Evolutionary conservation across 2,329 filamentous ascomycete genomes (phyloP).

Genomic region (Fusarium avenaceum): DNA sequence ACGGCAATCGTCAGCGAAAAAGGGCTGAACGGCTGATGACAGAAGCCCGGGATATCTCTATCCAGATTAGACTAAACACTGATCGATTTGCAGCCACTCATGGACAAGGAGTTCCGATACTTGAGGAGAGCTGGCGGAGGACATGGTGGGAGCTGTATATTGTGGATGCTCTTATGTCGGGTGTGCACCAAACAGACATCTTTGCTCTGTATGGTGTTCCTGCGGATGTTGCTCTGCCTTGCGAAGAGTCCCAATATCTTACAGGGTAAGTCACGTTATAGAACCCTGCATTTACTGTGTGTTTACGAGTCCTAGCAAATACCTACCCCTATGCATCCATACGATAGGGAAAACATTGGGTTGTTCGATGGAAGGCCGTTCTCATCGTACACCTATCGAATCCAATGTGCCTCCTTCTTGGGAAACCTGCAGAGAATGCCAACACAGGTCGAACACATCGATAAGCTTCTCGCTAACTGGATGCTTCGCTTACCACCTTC

Average conservation of each 20-base stretch:
- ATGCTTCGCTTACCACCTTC: constrained; percentile 14
- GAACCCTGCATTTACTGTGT: not conserved
- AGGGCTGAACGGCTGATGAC: not conserved
- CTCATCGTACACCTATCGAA: constrained; percentile 10
- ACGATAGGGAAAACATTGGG: not conserved
- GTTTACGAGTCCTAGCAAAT: constrained; percentile 1
- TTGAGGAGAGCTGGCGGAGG: constrained; percentile 22
- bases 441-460: not conserved
- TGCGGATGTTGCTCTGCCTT: constrained; percentile 6
- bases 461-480: constrained; percentile 8
- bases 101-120: not conserved
- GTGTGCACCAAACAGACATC: constrained; percentile 15
- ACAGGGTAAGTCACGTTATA: not conserved
- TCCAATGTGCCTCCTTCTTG: constrained; percentile 15
- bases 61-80: not conserved
- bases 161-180: constrained; percentile 12
- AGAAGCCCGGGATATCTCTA: not conserved
- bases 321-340: not conserved
- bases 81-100: not conserved
- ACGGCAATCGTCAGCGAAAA: not conserved
- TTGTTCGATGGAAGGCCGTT: not conserved
- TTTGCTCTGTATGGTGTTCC: constrained; percentile 3
- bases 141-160: constrained; percentile 24
- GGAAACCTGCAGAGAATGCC: constrained; percentile 1
- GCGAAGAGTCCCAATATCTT: constrained; percentile 2